A percentile compares a stretch with the other conserved stretches of the same genome.
Conservation (phyloP, 2,329 filamentous ascomycete species). For the Phyllosticta citriasiana region DNA sequence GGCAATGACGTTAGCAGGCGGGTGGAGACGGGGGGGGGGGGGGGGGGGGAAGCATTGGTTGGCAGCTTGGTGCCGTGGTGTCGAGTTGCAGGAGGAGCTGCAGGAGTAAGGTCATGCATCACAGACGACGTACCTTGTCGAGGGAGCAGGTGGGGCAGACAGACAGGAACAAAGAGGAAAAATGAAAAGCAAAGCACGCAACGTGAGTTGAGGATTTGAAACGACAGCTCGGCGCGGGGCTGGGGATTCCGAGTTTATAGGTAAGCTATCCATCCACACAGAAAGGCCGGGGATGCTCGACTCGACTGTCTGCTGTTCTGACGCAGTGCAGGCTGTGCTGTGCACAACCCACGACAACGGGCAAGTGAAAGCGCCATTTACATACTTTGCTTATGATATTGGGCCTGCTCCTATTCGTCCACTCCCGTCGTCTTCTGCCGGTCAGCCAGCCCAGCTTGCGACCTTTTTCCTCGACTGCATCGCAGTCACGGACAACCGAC, state of each 20-base stretch:
- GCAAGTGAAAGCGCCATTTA: background rate
- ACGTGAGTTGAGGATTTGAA: background rate
- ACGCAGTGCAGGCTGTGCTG: background rate
- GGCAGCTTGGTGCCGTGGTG: background rate
- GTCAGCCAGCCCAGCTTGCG: background rate
- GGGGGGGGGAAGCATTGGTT: background rate
- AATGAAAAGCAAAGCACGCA: background rate
- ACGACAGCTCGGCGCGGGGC: too few relatives aligned
- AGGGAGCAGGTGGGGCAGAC: background rate
- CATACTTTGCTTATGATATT: background rate
- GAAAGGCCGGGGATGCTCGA: background rate
- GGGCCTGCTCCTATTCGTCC: background rate
- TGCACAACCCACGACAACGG: background rate
- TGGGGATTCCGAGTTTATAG: background rate
- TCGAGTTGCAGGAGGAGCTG: background rate
- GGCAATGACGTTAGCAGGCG: background rate
- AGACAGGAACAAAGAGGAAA: background rate
- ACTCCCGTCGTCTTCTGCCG: too few relatives aligned
- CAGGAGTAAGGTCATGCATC: background rate
- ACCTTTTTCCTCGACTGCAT: background rate
- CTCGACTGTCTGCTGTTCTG: background rate
- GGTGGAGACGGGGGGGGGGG: background rate
- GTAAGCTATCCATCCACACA: background rate
- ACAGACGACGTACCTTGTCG: background rate
- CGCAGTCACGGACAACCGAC: background rate